Evolutionary conservation across 495 filamentous ascomycete species (phyloP), one percentile per base, ranked within the genome.

Genomic region (Beverwykella pulmonaria): DNA sequence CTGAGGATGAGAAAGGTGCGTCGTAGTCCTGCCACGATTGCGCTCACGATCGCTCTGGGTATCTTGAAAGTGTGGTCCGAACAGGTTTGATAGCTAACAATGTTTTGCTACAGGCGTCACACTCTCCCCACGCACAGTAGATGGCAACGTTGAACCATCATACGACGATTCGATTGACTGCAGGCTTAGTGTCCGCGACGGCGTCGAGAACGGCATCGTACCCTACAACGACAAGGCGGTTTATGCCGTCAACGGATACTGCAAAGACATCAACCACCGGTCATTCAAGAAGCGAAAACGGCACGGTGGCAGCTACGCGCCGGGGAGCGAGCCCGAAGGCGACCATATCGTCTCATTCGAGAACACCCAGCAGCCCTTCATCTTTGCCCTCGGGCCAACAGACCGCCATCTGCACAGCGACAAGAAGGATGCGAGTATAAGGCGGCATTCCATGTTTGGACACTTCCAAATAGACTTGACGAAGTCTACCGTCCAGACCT

Each of bases 341-440:
- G 30, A 53, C 29, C 20, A n/a, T n/a, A 50, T 53, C 81, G 65
- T 68, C 78, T 1, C 69, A 57, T 30, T 77, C 70, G 48, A 76
- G 71, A 1, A 39, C 58, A 58, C 39, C 19, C 50, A 73, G 0
- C 76, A 82, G 54, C 68, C 76, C 14, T 83, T 87, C 75, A 82
- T 87, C 54, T 88, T 82, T 68, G 86, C 82, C n/a, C 71, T 82
- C 14, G 87, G 86, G 12, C 79, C 80, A 1, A 68, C 62, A 30
- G 67, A 75, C 29, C 66, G 67, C 27, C 61, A 67, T 29, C 63
- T 83, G 9, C 72, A 73, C 10, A 78, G 74, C 26, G 75, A 86
- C 70, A 72, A 75, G 29, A 66, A 66, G 0, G 68, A 75, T 12
- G 83, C 80, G 0, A 73, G 69, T n/a, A 72, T 86, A 7, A 75